Base-by-base conservation (phyloP, 129 eudicot genomes). In the Erigeron canadensis region DNA sequence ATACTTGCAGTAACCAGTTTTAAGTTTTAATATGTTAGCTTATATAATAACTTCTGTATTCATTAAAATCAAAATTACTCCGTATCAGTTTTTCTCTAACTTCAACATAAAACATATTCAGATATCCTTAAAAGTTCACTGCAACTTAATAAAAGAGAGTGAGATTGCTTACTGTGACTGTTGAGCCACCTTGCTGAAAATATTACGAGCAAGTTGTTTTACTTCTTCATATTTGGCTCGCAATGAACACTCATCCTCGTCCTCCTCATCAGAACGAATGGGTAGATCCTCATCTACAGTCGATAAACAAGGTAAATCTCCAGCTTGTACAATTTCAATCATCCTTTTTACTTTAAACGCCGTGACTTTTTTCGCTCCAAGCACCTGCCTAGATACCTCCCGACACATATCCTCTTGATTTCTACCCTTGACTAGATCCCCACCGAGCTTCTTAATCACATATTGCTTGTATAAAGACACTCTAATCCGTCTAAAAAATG, bases 381-480 rank as follows among this genome's bases (percentile, higher is more conserved):
- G 23, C 44, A 67, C 60, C 15, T 17, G 21, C 17, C 72, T 47
- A 47, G 43, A 47, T 23, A 67, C 47, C 72, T 47, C 47, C 19
- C 56, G 41, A n/a, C 72, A 47, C 1, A 42, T 47, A 23, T 46
- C 72, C 72, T 67, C 59, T 47, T 42, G 59, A 22, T 48, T 67
- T 47, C 72, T 28, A 53, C 59, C 59, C 72, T 67, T 50, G 15
- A 67, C 59, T 67, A 67, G 59, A 67, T 67, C 72, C 72, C 60
- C 72, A 2, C 60, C 72, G 23, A 67, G 72, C 58, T 28, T 67
- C 44, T 67, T 67, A 17, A 67, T 67, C 72, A 67, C 72, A 28
- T 67, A 67, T 47, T 45, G 72, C 60, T 67, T 67, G 72, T 67
- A 67, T 67, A 67, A 50, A 9, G 72, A 67, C 23, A 67, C 58